Evolutionary conservation across 1,284 basidiomycete genomes (phyloP), one percentile per base, ranked within the genome.

Genomic region (Ganoderma meredithae): DNA sequence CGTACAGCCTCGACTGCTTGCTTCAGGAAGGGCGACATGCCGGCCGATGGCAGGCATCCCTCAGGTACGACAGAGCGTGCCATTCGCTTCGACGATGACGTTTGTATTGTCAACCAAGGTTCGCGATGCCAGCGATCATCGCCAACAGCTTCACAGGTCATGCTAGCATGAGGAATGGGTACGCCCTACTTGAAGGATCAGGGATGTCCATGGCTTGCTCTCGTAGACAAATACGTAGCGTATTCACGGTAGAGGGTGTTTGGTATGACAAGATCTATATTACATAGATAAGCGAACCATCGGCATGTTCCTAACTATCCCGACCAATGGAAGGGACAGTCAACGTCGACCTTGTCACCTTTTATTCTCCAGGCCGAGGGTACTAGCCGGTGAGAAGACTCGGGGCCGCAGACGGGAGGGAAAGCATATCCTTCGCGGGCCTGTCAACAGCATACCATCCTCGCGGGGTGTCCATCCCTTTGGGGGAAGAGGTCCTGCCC

Each of bases 1-100:
- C 52, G 66, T 63, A 53, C 62, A 60, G 44, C 56, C 56, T 55
- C 49, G 33, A 55, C 13, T 55, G 13, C n/a, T 12, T 59, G 53
- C 43, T 60, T 62, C 63, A 39, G 63, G 31, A 66, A 71, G 66
- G 27, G 31, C 44, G 64, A 63, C 69, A 63, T 68, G 69, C 69
- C 66, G 69, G 60, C 60, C 64, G 64, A 59, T 47, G 61, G 17
- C 47, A 44, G 56, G 39, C 31, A 49, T 52, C n/a, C n/a, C 25
- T 62, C 65, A 69, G 68, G 68, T 33, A 69, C 68, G 33, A 39
- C 22, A 49, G n/a, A 43, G 17, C 22, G 53, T 33, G 27, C 43
- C 39, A n/a, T 43, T n/a, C 22, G 40, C 36, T 55, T 25, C 39
- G 9, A 36, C 15, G 52, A 22, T 55, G 52, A 63, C 36, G 47